Evolutionary conservation across 1,284 basidiomycete species (phyloP).

Genomic region (Neonothopanus nambi): DNA sequence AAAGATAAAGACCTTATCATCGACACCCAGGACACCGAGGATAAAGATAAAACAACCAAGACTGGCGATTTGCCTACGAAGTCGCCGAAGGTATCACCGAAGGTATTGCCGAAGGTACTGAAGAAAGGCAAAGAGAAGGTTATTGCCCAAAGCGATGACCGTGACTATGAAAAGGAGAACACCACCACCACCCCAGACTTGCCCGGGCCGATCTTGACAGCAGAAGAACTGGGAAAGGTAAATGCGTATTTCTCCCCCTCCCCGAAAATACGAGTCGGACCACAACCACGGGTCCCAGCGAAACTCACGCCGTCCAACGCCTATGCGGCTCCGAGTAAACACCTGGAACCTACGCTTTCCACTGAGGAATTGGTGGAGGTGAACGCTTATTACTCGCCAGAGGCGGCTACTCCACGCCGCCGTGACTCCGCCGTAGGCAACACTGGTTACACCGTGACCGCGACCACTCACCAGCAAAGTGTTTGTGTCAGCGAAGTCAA

Average conservation of each 20-base stretch:
- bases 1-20: background rate
- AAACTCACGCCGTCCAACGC: too few species aligned
- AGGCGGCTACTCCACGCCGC: too few species aligned
- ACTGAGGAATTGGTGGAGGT: too few species aligned
- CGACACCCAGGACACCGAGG: background rate
- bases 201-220: background rate
- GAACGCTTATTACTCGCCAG: too few species aligned
- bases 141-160: background rate
- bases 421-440: too few species aligned
- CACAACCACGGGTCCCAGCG: background rate
- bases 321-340: too few species aligned
- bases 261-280: background rate
- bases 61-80: background rate
- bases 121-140: too few species aligned
- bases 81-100: background rate
- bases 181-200: background rate
- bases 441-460: too few species aligned
- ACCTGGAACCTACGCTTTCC: too few species aligned
- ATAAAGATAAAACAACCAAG: background rate
- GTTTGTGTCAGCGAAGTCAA: too few species aligned
- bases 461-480: too few species aligned
- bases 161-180: background rate
- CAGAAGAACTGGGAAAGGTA: conserved; percentile 1
- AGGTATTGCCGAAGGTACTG: too few species aligned
- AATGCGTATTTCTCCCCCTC: background rate